A percentile compares a stretch with the other conserved stretches of the same genome.
Evolutionary conservation across 1,284 basidiomycete genomes (phyloP).

Genomic region (Inonotus obliquus): DNA sequence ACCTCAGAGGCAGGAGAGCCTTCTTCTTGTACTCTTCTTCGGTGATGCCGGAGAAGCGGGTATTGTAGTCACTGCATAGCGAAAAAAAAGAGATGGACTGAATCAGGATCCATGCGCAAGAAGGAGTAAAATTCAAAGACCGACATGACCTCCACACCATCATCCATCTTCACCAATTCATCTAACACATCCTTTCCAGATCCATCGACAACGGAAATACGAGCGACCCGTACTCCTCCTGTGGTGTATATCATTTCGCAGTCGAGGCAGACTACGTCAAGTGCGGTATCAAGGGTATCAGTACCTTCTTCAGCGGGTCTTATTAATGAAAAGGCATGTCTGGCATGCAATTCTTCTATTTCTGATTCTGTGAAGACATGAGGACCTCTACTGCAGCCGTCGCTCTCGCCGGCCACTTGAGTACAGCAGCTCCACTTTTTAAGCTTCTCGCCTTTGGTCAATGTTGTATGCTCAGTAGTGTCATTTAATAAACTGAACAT

Average conservation of each 20-base stretch:
- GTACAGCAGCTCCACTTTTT: constrained; percentile 67
- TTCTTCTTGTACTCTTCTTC: constrained; percentile 48
- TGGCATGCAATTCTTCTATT: constrained; percentile 63
- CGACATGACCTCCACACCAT: constrained; percentile 74
- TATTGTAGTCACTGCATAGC: constrained; percentile 74
- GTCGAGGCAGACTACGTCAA: constrained; percentile 81
- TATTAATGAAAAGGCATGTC: constrained; percentile 66
- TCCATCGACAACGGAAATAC: constrained; percentile 82
- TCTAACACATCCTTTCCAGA: constrained; percentile 73
- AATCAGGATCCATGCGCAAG: constrained; percentile 14
- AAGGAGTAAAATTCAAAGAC: constrained; percentile 27
- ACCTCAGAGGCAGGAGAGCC: constrained; percentile 60
- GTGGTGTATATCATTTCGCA: constrained; percentile 95
- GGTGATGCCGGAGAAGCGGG: constrained; percentile 85
- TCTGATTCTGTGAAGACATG: constrained; percentile 79
- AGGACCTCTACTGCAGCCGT: constrained; percentile 61
- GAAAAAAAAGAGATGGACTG: background rate
- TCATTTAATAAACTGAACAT: constrained; percentile 22
- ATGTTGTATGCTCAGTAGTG: constrained; percentile 21
- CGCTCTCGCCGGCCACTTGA: constrained; percentile 47
- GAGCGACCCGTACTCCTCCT: constrained; percentile 80
- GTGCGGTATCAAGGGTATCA: constrained; percentile 33
- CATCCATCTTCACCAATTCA: constrained; percentile 75
- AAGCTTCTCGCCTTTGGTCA: constrained; percentile 52
- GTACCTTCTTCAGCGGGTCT: constrained; percentile 28